These are phyloP conservation scores for Astrothelium macrocarpum DNA, from an alignment of 495 filamentous ascomycete genomes.

Conservation along the genomic window DNA sequence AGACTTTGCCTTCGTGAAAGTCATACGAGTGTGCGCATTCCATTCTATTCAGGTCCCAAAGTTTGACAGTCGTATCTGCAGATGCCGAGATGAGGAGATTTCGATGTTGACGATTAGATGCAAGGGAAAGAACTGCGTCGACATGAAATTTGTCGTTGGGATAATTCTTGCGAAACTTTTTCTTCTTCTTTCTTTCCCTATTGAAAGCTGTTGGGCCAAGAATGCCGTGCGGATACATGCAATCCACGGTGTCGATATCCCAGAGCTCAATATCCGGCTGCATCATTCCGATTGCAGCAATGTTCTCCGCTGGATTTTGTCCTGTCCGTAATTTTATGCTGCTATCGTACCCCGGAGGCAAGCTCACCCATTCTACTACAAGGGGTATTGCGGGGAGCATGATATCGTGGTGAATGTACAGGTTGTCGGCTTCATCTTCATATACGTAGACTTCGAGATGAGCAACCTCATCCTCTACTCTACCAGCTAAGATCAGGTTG, in stretches of 20 bases:
- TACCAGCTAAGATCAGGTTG: slow-evolving; percentile 82
- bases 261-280: slow-evolving; percentile 98
- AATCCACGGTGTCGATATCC: slow-evolving; percentile 91
- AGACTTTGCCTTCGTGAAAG: slow-evolving; percentile 89
- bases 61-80: slow-evolving; percentile 90
- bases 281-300: slow-evolving; percentile 91
- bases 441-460: slow-evolving; percentile 97
- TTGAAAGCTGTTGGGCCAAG: slow-evolving; percentile 56
- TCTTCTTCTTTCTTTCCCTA: slow-evolving; percentile 58
- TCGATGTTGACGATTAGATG: slow-evolving; percentile 82
- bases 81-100: slow-evolving; percentile 95
- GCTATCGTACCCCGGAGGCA: slow-evolving; percentile 62
- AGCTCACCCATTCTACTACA: slow-evolving; percentile 88
- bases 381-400: slow-evolving; percentile 97
- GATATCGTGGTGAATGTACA: slow-evolving; percentile 98
- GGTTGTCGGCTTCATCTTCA: slow-evolving; percentile 85
- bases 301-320: slow-evolving; percentile 56
- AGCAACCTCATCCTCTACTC: slow-evolving; percentile 92
- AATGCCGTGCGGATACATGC: slow-evolving; percentile 96
- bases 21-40: slow-evolving; percentile 92
- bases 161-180: slow-evolving; percentile 75
- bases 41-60: slow-evolving; percentile 89
- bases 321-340: slow-evolving; percentile 11
- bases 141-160: slow-evolving; percentile 88
- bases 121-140: slow-evolving; percentile 81